Conservation (phyloP, 306 rosid species). For the Vigna angularis region DNA sequence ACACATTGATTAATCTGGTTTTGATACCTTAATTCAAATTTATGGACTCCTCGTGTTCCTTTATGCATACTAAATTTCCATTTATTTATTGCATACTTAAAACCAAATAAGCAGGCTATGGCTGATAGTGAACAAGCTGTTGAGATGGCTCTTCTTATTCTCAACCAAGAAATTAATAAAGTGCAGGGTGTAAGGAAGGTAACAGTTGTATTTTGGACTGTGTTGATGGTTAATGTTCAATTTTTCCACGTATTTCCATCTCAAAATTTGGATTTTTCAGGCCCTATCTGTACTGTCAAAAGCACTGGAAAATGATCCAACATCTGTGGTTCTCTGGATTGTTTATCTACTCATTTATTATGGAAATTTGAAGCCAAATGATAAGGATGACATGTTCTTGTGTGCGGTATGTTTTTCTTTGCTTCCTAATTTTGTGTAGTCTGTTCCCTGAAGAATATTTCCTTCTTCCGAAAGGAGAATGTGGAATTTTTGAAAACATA, state of each 20-base stretch:
- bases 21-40: conserved; percentile 30
- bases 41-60: conserved; percentile 34
- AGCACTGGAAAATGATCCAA: conserved; percentile 81
- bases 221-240: conserved; percentile 33
- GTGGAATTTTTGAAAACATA: conserved; percentile 20
- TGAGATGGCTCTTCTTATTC: conserved; percentile 79
- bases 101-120: conserved; percentile 67
- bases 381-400: conserved; percentile 89
- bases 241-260: conserved; percentile 20
- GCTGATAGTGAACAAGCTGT: conserved; percentile 77
- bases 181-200: conserved; percentile 84
- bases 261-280: conserved; percentile 58
- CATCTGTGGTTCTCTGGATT: conserved; percentile 71
- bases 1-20: conserved; percentile 3
- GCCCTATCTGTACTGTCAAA: conserved; percentile 80
- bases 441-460: conserved; percentile 40
- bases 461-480: conserved; percentile 25
- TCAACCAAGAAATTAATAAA: conserved; percentile 74
- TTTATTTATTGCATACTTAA: conserved; percentile 57
- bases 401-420: conserved; percentile 79
- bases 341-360: conserved; percentile 80
- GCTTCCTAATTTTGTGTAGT: conserved; percentile 43
- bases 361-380: conserved; percentile 65
- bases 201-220: conserved; percentile 29
- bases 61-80: conserved; percentile 47